Evolutionary conservation across 2,329 filamentous ascomycete genomes (phyloP), one percentile per base, ranked within the genome.

Genomic region (Epichloe festucae): DNA sequence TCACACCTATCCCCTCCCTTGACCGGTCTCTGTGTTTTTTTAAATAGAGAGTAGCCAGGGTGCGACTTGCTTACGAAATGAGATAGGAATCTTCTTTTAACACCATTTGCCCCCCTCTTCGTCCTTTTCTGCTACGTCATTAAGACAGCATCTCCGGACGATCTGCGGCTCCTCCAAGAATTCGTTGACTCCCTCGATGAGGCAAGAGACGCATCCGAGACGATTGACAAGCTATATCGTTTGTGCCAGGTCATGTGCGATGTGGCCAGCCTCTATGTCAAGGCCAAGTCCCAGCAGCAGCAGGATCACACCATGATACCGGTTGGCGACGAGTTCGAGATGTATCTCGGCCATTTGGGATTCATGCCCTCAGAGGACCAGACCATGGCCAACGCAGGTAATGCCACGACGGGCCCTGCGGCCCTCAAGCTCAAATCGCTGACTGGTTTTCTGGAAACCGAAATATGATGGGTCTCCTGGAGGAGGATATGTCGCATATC

Each of bases 361-460:
- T 72, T 85, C 53, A 78, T 81, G 55, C 75, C 76, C 49, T 58
- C 56, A 4, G 67, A 65, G 27, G 65, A 69, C 48, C 60, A 63
- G 8, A 48, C 58, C 19, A 60, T 64, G 52, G 57, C 58, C 39
- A 55, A 62, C 31, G 54, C 58, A 14, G 59, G 54, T 36, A 57
- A 53, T 15, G 43, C 38, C 12, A 46, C 47, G 14, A 52, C 55
- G n/a, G 53, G 51, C n/a, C 52, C 57, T 6, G 54, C 55, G 5
- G 50, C 54, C 3, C 61, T 64, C n/a, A 63, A n/a, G 58, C 73
- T 35, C 74, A 80, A 45, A 64, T 84, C 53, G 77, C 77, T 2
- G 80, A 82, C 55, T 85, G 81, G 81, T 84, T 83, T 57, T 79
- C 77, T 3, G 79, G 81, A 1, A 84, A 79, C 53, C 73, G 76